Evolutionary conservation across 2,329 filamentous ascomycete species (phyloP), one percentile per base, ranked within the genome.

Genomic region (Trichoderma aggressivum): DNA sequence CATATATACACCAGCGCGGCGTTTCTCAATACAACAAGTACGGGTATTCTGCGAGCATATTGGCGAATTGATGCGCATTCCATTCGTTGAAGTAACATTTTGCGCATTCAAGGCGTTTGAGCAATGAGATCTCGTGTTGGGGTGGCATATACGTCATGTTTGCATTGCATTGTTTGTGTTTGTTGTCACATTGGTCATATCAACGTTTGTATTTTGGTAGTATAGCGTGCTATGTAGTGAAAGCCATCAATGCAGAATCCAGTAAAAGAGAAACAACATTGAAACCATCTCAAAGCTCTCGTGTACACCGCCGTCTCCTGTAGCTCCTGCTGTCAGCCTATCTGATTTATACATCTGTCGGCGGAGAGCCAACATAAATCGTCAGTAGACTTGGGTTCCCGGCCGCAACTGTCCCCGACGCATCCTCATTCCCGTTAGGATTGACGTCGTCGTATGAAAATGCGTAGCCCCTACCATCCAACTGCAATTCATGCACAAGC

Each of bases 401-500:
- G 1, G 78, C 78, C 0, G 75, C 64, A 18, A 82, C 76, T 16
- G 77, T 72, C 0, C 80, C 82, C 1, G 81, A 81, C 3, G 87
- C 86, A 76, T 91, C 87, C 73, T 84, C 81, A 32, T 85, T 83
- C 21, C 84, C 87, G 72, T 84, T 82, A 0, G 88, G 86, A 69
- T 88, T 87, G 21, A 92, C 90, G 76, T 92, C 90, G 75, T 92
- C 90, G 74, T 91, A 92, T 0, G 90, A 84, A 76, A 91, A 92
- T 0, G 88, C 86, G 76, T 92, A 92, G 0, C 90, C 90, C 58
- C 83, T 81, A 1, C 85, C 85, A 77, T 91, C 88, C 5, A 85
- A 76, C 79, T 90, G 88, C 63, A 87, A 83, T 47, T 84, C 79
- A 78, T 92, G 90, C 3, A 92, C 84, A 50, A 91, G 82, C 10